phyloP scores from a whole-genome alignment of 768 basidiomycete species.

The Postia placenta region DNA sequence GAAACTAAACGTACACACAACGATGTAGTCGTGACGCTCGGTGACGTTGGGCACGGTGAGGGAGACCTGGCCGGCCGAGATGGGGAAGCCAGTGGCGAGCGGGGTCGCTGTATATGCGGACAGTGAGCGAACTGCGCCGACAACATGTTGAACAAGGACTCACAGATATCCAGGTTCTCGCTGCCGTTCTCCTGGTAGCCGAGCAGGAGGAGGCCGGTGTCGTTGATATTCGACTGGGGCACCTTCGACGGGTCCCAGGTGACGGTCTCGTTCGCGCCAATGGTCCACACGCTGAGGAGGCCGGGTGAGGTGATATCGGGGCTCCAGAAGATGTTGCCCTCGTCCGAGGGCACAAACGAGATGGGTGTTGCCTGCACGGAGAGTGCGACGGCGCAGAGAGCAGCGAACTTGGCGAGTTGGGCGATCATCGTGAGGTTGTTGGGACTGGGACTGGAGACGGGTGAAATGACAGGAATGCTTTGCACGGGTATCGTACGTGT shows the following conservation, averaged over 20 bases:
- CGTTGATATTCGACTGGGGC: constrained; percentile 28
- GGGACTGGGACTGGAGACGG: not conserved
- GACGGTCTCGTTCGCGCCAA: constrained; percentile 32
- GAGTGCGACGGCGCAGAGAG: constrained; percentile 26
- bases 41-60: constrained; percentile 34
- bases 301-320: constrained; percentile 38
- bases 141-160: constrained; percentile 16
- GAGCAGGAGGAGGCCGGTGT: constrained; percentile 39
- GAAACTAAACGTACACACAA: constrained; percentile 32
- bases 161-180: constrained; percentile 40
- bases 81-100: constrained; percentile 35
- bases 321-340: constrained; percentile 32
- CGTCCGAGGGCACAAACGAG: constrained; percentile 21
- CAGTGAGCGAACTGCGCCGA: not conserved
- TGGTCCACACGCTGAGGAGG: constrained; percentile 29
- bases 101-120: constrained; percentile 30
- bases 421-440: constrained; percentile 6
- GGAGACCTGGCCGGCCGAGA: constrained; percentile 31
- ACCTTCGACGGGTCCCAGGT: constrained; percentile 38
- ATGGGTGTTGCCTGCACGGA: constrained; percentile 20
- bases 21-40: constrained; percentile 35
- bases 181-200: constrained; percentile 30
- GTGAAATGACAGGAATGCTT: not conserved
- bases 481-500: not conserved
- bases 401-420: constrained; percentile 12